Evolutionary conservation across 352 stramenopile species (phyloP), one percentile per base, ranked within the genome.

Genomic region (Pythium aristosporum): DNA sequence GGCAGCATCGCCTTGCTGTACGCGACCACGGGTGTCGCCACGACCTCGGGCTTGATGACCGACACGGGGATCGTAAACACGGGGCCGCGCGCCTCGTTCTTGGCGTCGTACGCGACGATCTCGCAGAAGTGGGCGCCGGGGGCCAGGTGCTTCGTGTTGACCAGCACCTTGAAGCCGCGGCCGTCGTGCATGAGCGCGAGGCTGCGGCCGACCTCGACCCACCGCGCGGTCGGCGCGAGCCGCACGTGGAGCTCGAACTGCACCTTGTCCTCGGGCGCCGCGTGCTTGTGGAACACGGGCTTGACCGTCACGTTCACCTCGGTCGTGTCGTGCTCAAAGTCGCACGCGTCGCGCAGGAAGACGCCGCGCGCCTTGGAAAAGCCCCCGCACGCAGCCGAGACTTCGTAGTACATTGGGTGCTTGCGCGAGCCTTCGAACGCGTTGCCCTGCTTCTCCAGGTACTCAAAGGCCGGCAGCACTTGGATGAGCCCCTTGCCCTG

Each of bases 61-160:
- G 79, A 94, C 34, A 99, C 90, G 0, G 95, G 95, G 36, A 98
- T 86, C 39, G 71, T 83, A 62, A 98, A 99, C 16, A 98, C 34
- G 5, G 85, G 58, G 0, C 89, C 91, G 28, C 79, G 72, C 43
- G 65, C 63, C 37, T 84, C 70, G 51, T 94, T 78, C 51, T 79
- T 69, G 15, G 78, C 80, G 65, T 93, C 83, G 63, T 87, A 92
- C 9, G 85, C 94, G 28, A 87, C 61, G 37, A 99, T 88, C 63
- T 92, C 86, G 0, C 81, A 88, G 58, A 83, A 95, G 69, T 98
- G 90, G 20, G 96, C 75, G 18, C 93, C 94, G 30, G 77, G 63
- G 13, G 73, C 56, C 20, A 98, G 63, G 53, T 87, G 56, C 20
- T 88, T 88, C 0, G 93, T 93, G 73, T 98, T 77, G 18, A 98